Percentiles rank a stretch among this genome's conserved stretches.
Evolutionary conservation across 345 rosid genomes (phyloP).

Genomic region (Citrus medica): DNA sequence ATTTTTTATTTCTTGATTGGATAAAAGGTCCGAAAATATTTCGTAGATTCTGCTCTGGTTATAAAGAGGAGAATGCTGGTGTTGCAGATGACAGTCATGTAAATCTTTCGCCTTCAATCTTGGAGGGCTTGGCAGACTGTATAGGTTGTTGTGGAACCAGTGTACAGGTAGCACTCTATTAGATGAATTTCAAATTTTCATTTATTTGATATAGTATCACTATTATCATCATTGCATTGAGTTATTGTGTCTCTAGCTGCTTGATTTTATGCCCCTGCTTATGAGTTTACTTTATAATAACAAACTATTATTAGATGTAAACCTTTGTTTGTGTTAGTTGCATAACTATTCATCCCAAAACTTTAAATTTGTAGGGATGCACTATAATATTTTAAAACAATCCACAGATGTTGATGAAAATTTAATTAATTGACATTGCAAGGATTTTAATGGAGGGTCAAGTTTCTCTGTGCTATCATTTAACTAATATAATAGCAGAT

Average conservation of each 20-base stretch:
- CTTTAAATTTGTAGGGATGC: neutral
- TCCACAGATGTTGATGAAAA: no score
- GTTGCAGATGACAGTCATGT: constrained; percentile 28
- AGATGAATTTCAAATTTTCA: neutral
- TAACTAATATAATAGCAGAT: neutral
- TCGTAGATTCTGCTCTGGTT: constrained; percentile 47
- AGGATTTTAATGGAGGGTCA: neutral
- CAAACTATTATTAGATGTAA: neutral
- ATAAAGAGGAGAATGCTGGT: constrained; percentile 26
- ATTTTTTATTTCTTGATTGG: constrained; percentile 16
- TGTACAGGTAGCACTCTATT: constrained; percentile 31
- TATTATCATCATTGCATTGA: no score
- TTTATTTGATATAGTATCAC: neutral
- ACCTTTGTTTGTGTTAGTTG: neutral
- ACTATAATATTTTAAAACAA: neutral
- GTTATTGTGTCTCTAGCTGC: neutral
- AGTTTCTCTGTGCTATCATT: neutral
- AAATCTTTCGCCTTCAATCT: constrained; percentile 28
- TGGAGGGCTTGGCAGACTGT: constrained; percentile 75
- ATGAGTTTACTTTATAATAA: no score
- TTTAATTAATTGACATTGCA: no score
- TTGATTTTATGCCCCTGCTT: neutral
- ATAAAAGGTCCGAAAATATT: constrained; percentile 61
- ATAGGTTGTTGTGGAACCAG: constrained; percentile 41
- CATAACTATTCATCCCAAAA: neutral